phyloP scores from a whole-genome alignment of 2,329 filamentous ascomycete genomes.

The Monosporascus sp. region DNA sequence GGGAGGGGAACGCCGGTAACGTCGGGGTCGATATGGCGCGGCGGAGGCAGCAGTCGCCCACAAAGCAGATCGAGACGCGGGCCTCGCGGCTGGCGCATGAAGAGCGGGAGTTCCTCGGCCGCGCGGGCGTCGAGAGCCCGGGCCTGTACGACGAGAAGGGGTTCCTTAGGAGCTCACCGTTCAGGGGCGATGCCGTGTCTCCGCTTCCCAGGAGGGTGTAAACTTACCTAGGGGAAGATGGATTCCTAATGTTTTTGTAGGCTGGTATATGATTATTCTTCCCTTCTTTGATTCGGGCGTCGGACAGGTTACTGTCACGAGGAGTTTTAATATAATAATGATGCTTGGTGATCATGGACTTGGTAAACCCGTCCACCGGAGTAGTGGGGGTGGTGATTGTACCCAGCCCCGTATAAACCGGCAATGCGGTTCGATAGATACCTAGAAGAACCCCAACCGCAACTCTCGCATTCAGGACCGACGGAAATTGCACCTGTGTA shows the following conservation, averaged over 20 bases:
- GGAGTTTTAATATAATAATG: no score
- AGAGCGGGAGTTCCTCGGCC: conserved; percentile 3
- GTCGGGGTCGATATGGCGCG: neutral
- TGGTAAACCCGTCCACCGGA: no score
- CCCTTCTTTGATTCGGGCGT: no score
- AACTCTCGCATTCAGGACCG: no score
- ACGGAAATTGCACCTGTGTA: no score
- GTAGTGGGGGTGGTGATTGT: no score
- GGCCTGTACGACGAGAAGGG: conserved; percentile 21
- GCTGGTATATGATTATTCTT: neutral
- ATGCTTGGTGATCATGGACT: no score
- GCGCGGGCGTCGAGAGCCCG: conserved; percentile 13
- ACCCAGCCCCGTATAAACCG: no score
- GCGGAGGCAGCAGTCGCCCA: neutral
- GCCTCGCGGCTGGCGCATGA: conserved; percentile 10
- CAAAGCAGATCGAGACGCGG: conserved; percentile 6
- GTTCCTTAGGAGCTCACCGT: conserved; percentile 16
- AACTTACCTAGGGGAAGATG: neutral
- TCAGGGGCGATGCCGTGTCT: neutral
- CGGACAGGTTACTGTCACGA: no score
- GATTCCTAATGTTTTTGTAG: neutral
- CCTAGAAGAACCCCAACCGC: no score
- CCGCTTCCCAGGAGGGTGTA: neutral
- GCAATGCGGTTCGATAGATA: no score
- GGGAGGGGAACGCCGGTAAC: neutral